Conservation (phyloP, 352 stramenopile species). For the Pythium aquatile region DNA sequence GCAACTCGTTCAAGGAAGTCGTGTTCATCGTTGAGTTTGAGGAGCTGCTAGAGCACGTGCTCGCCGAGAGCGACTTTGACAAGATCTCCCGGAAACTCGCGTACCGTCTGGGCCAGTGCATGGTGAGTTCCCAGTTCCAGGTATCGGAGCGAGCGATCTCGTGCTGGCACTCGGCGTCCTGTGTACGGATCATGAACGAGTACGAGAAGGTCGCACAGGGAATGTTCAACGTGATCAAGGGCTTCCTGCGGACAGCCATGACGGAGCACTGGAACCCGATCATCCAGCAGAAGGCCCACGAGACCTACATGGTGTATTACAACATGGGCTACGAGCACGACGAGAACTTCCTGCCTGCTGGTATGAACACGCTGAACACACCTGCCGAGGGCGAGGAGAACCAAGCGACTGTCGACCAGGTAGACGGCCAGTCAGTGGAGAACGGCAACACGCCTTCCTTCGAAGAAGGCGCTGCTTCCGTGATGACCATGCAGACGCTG, state of each 20-base stretch:
- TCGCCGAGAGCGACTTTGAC: conserved; percentile 77
- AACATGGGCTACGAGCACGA: conserved; percentile 89
- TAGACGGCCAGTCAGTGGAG: background rate
- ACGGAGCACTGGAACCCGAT: conserved; percentile 77
- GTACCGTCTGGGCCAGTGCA: conserved; percentile 64
- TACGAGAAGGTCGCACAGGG: conserved; percentile 84
- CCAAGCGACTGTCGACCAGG: conserved; percentile 1
- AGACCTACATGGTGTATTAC: conserved; percentile 88
- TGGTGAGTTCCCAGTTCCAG: conserved; percentile 84
- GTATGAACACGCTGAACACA: background rate
- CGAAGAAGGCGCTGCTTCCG: background rate
- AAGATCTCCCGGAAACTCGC: conserved; percentile 56
- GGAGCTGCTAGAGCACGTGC: conserved; percentile 86
- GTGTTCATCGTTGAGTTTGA: conserved; percentile 90
- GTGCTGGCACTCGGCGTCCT: conserved; percentile 77
- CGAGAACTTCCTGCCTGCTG: conserved; percentile 34
- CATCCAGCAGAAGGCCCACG: conserved; percentile 83
- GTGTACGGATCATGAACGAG: conserved; percentile 87
- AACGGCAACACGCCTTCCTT: background rate
- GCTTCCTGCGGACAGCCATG: conserved; percentile 52
- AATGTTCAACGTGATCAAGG: conserved; percentile 86
- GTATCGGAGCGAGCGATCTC: conserved; percentile 82
- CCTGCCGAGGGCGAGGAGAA: background rate
- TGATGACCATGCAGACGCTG: conserved; percentile 16
- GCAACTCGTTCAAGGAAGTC: conserved; percentile 88